These are phyloP conservation scores for Endocarpon pusillum DNA, from an alignment of 495 filamentous ascomycete species.

Conservation along the genomic window DNA sequence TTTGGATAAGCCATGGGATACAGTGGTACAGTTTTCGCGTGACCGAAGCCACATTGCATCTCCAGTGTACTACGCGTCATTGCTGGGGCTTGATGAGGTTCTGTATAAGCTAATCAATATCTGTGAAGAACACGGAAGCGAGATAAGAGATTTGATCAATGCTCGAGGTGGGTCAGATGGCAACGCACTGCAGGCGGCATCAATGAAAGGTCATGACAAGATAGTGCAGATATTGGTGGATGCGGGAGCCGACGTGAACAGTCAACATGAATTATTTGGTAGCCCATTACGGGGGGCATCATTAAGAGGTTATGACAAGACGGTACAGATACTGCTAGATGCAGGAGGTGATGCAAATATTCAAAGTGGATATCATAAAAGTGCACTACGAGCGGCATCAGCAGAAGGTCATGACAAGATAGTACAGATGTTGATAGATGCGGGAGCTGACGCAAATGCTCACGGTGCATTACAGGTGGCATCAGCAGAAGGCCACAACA, in stretches of 20 bases:
- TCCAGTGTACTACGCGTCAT: conserved; percentile 10
- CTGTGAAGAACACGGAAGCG: not conserved
- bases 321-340: no score
- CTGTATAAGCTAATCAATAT: conserved; percentile 1
- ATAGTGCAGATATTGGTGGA: conserved; percentile 10
- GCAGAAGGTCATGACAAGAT: not conserved
- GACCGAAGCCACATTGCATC: conserved; percentile 1
- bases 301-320: no score
- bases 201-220: not conserved
- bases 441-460: not conserved
- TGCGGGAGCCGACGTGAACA: conserved; percentile 10
- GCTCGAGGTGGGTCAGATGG: conserved; percentile 4
- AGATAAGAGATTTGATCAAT: not conserved
- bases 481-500: conserved; percentile 8
- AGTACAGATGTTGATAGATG: not conserved
- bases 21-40: not conserved
- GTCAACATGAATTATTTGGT: conserved; percentile 4
- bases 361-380: no score
- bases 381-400: not conserved
- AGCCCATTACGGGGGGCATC: no score
- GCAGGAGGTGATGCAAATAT: no score
- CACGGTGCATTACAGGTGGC: not conserved
- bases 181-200: conserved; percentile 9
- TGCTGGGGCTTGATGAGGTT: conserved; percentile 10
- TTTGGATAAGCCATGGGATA: not conserved